Percentiles rank a stretch among this genome's conserved stretches.
phyloP scores from a whole-genome alignment of 1,284 basidiomycete species.

The Cerioporus squamosus region DNA sequence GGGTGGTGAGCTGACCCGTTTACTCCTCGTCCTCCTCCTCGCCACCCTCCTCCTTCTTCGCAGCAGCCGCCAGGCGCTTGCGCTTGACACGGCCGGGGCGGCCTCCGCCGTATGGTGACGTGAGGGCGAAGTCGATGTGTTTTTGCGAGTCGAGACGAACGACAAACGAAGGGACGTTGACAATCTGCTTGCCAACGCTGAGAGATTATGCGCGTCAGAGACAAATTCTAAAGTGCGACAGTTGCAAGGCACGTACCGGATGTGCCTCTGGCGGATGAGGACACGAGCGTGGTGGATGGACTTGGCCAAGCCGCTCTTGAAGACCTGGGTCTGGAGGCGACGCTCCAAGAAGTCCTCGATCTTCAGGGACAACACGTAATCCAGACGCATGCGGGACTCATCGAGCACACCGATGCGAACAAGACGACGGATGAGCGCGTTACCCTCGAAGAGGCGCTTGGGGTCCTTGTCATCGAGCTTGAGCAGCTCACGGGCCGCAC shows the following conservation, averaged over 20 bases:
- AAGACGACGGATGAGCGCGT: constrained; percentile 98
- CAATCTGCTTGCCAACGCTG: constrained; percentile 98
- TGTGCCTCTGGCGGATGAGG: constrained; percentile 96
- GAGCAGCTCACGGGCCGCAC: constrained; percentile 99
- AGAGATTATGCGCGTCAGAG: too few relatives aligned
- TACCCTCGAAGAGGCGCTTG: constrained; percentile 99
- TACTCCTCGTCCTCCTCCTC: constrained; percentile 93
- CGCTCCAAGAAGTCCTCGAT: constrained; percentile 99
- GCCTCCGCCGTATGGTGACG: constrained; percentile 96
- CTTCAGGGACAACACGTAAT: constrained; percentile 99
- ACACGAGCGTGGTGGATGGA: constrained; percentile 99
- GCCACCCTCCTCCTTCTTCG: constrained; percentile 89
- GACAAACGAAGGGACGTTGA: constrained; percentile 99
- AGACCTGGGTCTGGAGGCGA: constrained; percentile 98
- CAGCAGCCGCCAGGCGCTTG: constrained; percentile 95
- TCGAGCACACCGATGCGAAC: constrained; percentile 99
- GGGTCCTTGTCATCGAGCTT: constrained; percentile 99
- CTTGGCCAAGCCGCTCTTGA: constrained; percentile 98
- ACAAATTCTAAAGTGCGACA: neutral
- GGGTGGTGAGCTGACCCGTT: constrained; percentile 28
- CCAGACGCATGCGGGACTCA: constrained; percentile 98
- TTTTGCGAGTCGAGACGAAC: constrained; percentile 98
- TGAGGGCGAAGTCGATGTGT: constrained; percentile 99
- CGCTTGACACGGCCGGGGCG: constrained; percentile 98
- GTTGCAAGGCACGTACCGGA: constrained; percentile 63